Percentiles rank a stretch among this genome's conserved stretches.
Conservation (phyloP, 2,329 filamentous ascomycete species). For the Zymoseptoria passerinii region DNA sequence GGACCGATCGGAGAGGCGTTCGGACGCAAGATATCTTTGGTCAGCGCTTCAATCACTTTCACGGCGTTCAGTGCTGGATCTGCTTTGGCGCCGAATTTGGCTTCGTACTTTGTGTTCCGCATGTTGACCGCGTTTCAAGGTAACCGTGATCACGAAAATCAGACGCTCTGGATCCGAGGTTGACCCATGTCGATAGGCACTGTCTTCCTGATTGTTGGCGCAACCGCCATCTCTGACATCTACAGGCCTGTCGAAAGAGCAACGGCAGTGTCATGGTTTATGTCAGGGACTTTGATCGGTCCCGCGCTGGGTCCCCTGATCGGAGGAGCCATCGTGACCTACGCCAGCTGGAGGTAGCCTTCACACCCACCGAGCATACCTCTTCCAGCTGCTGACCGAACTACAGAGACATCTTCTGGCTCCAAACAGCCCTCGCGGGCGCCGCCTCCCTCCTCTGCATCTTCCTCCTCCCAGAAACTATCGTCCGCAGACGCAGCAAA, state of each 20-base stretch:
- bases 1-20: constrained; percentile 54
- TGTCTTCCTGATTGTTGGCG: constrained; percentile 63
- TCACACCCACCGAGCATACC: not conserved
- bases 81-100: constrained; percentile 62
- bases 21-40: constrained; percentile 42
- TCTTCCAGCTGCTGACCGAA: not conserved
- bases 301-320: constrained; percentile 62
- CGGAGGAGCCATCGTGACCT: constrained; percentile 69
- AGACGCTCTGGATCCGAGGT: not conserved
- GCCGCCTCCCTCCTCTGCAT: constrained; percentile 51
- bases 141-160: constrained; percentile 33
- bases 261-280: constrained; percentile 65
- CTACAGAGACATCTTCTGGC: constrained; percentile 61
- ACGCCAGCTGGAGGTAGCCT: constrained; percentile 50
- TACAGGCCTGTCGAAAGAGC: constrained; percentile 53
- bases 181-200: constrained; percentile 1
- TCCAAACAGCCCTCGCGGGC: constrained; percentile 61
- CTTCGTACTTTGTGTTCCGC: constrained; percentile 64
- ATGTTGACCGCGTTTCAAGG: constrained; percentile 68
- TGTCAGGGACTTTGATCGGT: constrained; percentile 52
- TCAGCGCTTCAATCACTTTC: constrained; percentile 56
- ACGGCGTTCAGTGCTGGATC: constrained; percentile 63
- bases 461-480: constrained; percentile 65
- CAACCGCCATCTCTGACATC: constrained; percentile 57
- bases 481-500: constrained; percentile 54